These are phyloP conservation scores for Populus hybrid DNA, from an alignment of 441 rosid genomes.

Conservation along the genomic window DNA sequence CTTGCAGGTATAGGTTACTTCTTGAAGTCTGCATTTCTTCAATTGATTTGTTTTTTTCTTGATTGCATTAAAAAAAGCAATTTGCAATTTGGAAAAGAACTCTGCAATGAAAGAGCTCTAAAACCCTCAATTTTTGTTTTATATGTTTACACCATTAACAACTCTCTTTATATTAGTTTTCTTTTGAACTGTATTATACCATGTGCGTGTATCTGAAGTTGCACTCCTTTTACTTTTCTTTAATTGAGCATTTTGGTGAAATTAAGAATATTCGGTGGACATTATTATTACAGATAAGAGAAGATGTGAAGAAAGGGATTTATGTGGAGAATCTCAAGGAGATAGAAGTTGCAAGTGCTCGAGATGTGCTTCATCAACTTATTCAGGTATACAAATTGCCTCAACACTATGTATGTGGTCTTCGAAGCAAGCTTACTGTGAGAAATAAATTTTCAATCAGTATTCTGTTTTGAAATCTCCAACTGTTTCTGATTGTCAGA, in stretches of 20 bases:
- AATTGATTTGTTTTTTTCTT: background rate
- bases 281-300: slow-evolving; percentile 32
- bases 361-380: slow-evolving; percentile 90
- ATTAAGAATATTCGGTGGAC: background rate
- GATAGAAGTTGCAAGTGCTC: slow-evolving; percentile 80
- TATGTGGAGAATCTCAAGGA: slow-evolving; percentile 94
- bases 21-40: background rate
- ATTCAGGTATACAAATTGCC: background rate
- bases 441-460: too few relatives aligned
- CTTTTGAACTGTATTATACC: background rate
- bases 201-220: background rate
- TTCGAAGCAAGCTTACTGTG: too few relatives aligned
- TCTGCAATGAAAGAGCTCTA: background rate
- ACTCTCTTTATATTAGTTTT: background rate
- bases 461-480: too few relatives aligned
- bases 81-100: too few relatives aligned
- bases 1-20: slow-evolving; percentile 59
- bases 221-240: background rate
- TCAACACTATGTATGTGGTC: too few relatives aligned
- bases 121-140: background rate
- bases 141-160: background rate
- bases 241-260: background rate
- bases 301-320: slow-evolving; percentile 87
- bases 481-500: too few relatives aligned
- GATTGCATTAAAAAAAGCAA: background rate